A percentile compares a stretch with the other conserved stretches of the same genome.
These are phyloP conservation scores for Stentor coeruleus DNA, from an alignment of 73 alveolate genomes.

Conservation along the genomic window DNA sequence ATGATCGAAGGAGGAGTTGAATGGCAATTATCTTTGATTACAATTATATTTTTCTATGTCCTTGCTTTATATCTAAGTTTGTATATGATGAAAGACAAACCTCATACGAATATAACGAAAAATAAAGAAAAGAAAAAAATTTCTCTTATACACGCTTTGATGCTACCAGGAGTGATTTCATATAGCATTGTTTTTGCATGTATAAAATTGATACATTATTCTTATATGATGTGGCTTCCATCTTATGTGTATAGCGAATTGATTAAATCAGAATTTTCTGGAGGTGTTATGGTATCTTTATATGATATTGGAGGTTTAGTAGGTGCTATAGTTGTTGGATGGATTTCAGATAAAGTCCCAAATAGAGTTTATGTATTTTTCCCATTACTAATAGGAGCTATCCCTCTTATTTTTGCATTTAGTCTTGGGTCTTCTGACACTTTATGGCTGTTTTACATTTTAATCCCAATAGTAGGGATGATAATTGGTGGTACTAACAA, in stretches of 20 bases:
- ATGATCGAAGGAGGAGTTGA: background rate
- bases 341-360: background rate
- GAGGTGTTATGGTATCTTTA: slow-evolving; percentile 38
- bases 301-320: slow-evolving; percentile 55
- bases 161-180: slow-evolving; percentile 41
- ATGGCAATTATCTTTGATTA: background rate
- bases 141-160: slow-evolving; percentile 34
- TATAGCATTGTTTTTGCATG: slow-evolving; percentile 39
- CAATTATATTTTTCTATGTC: background rate
- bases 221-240: slow-evolving; percentile 63
- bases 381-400: background rate
- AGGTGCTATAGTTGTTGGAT: slow-evolving; percentile 54
- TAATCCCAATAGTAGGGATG: slow-evolving; percentile 1
- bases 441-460: background rate
- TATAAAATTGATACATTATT: slow-evolving; percentile 51
- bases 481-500: background rate
- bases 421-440: slow-evolving; percentile 6
- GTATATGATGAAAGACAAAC: background rate
- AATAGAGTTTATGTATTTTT: background rate
- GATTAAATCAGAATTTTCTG: slow-evolving; percentile 25
- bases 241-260: slow-evolving; percentile 31
- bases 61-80: background rate
- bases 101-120: background rate
- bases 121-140: slow-evolving; percentile 23
- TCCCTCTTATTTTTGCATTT: background rate